Base-by-base conservation (phyloP, 1,284 basidiomycete species). In the Apiotrichum veenhuisii region DNA sequence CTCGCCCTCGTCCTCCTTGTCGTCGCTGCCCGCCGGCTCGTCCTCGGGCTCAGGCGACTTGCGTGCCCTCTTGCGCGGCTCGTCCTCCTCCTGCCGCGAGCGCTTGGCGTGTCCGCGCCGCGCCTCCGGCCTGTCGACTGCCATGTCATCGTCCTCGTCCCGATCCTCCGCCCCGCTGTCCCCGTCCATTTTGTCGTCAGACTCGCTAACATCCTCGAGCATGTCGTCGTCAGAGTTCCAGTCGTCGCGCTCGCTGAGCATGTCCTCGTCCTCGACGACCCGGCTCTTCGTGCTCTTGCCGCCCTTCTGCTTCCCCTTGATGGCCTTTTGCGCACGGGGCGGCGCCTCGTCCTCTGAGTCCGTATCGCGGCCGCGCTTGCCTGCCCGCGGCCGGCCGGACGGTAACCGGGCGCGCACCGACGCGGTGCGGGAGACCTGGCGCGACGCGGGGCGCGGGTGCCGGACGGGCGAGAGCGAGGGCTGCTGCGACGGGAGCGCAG, bases 21-120 rank as follows among this genome's bases (percentile, higher is more conserved):
- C 33, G 17, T 46, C 54, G 3, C 20, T 26, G 26, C 30, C 38
- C 48, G 38, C 22, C 40, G 17, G 14, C 30, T 48, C 37, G 5
- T 15, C 15, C 15, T 46, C 43, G 18, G 30, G 26, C 26, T 23
- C n/a, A n/a, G 55, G 30, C 48, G 50, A 52, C 49, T 45, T 50
- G 50, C 44, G 57, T 20, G 50, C 49, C 2, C 58, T 50, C 23
- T 59, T 59, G 22, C 58, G 53, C 11, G 50, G 57, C 50, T 52
- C 53, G 12, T 55, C 53, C 22, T 45, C 38, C 18, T 55, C 57
- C 40, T 52, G 52, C 5, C 34, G 57, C 7, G 17, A 26, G 40
- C 57, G 57, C 52, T 59, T 59, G 17, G 50, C 12, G 33, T 36
- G 45, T 15, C 33, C 26, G 15, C 33, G 34, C 45, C n/a, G 9